These are phyloP conservation scores for Sporopachydermia cereana DNA, from an alignment of 1,139 yeast genomes.

Conservation along the genomic window DNA sequence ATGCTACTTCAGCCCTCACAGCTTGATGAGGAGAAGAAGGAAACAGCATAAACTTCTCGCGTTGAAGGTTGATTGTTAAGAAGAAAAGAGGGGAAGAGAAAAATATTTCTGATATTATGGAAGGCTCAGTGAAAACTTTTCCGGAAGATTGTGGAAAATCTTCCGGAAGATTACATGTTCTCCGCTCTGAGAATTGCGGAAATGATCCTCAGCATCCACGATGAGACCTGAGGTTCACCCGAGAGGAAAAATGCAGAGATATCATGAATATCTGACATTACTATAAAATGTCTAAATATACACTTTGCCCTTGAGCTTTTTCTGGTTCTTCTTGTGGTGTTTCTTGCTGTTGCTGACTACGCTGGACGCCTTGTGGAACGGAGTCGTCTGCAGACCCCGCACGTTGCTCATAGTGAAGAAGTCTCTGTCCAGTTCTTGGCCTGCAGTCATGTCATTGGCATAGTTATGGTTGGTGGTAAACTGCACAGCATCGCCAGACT, in stretches of 20 bases:
- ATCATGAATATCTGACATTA: too few species aligned
- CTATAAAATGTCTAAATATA: constrained; percentile 8
- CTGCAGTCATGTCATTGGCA: constrained; percentile 76
- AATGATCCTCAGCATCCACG: too few species aligned
- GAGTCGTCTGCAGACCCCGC: constrained; percentile 51
- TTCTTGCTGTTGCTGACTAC: constrained; percentile 39
- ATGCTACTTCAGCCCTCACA: not conserved
- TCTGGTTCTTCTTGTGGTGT: constrained; percentile 70
- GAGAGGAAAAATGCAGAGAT: too few species aligned
- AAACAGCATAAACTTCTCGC: too few species aligned
- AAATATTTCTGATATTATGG: not conserved
- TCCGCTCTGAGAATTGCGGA: too few species aligned
- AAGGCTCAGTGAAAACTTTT: not conserved
- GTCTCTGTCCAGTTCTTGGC: constrained; percentile 71
- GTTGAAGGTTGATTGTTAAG: constrained; percentile 5
- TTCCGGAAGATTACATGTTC: not conserved
- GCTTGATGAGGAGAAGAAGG: not conserved
- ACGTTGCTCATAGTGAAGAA: constrained; percentile 62
- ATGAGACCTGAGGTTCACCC: too few species aligned
- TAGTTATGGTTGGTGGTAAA: constrained; percentile 25
- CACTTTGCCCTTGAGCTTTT: constrained; percentile 29
- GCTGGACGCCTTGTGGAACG: constrained; percentile 51
- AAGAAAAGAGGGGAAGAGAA: constrained; percentile 6
- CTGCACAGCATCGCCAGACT: constrained; percentile 2
- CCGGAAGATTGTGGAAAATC: not conserved